These are phyloP conservation scores for Spiraea crenata DNA, from an alignment of 331 rosid species.

Conservation along the genomic window DNA sequence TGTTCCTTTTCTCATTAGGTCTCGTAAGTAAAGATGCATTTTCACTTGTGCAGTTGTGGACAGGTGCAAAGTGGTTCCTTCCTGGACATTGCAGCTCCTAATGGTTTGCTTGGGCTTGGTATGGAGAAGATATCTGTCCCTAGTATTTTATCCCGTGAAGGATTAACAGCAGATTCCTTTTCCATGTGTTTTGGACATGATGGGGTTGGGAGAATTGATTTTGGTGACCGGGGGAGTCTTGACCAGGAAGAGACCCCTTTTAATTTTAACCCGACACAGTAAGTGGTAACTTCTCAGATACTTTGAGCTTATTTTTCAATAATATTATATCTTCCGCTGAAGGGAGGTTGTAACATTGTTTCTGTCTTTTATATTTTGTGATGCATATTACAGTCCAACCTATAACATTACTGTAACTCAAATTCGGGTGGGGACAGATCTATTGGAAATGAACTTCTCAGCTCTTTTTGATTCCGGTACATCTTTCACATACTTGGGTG, in stretches of 20 bases:
- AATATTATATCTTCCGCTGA: conserved; percentile 11
- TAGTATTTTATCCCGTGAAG: conserved; percentile 80
- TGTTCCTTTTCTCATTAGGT: neutral
- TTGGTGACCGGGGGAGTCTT: conserved; percentile 90
- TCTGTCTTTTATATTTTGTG: conserved; percentile 29
- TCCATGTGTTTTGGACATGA: conserved; percentile 95
- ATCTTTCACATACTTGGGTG: conserved; percentile 84
- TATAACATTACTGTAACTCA: conserved; percentile 78
- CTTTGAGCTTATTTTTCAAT: conserved; percentile 29
- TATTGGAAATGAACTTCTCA: conserved; percentile 58
- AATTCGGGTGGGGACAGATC: conserved; percentile 68
- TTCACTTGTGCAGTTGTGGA: conserved; percentile 68
- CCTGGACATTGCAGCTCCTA: conserved; percentile 91
- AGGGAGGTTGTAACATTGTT: conserved; percentile 15
- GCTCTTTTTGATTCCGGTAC: conserved; percentile 95
- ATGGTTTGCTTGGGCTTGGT: conserved; percentile 94
- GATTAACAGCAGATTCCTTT: conserved; percentile 79
- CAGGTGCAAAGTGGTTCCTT: conserved; percentile 93
- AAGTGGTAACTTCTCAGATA: conserved; percentile 60
- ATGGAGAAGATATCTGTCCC: conserved; percentile 99
- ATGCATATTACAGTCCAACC: conserved; percentile 67
- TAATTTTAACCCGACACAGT: conserved; percentile 76
- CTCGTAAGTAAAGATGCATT: conserved; percentile 19
- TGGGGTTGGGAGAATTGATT: conserved; percentile 89
- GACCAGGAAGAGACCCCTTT: conserved; percentile 87